Evolutionary conservation across 2,329 filamentous ascomycete genomes (phyloP).

Genomic region (Neurospora sp.): DNA sequence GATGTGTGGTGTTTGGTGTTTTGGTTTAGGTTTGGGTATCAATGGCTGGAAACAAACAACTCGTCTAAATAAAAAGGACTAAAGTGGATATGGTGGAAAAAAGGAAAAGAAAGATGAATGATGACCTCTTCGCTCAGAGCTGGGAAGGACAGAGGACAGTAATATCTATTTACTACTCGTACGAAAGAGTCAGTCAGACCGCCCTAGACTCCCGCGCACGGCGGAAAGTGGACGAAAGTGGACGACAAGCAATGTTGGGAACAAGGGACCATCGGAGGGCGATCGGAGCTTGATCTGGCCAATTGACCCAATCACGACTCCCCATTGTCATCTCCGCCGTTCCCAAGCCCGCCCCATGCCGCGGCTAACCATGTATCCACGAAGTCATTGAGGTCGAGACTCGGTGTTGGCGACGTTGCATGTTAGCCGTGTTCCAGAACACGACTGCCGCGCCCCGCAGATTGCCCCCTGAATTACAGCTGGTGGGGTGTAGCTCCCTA

Average conservation of each 20-base stretch:
- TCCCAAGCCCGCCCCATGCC: background rate
- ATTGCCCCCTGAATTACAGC: background rate
- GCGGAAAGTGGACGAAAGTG: background rate
- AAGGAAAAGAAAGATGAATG: constrained; percentile 2
- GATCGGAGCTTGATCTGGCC: background rate
- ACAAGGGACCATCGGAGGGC: background rate
- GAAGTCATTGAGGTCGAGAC: background rate
- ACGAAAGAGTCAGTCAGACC: background rate
- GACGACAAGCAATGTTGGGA: background rate
- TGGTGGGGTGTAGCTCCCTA: background rate
- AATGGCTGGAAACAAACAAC: constrained; percentile 1
- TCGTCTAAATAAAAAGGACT: background rate
- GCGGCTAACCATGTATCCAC: background rate
- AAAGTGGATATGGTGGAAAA: constrained; percentile 3
- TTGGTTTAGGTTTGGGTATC: background rate
- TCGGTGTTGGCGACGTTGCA: background rate
- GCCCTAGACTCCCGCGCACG: background rate
- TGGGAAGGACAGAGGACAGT: background rate
- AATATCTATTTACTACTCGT: background rate
- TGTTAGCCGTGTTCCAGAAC: background rate
- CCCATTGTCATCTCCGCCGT: background rate
- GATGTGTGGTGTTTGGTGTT: background rate
- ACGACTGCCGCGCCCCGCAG: background rate
- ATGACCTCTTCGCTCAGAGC: background rate
- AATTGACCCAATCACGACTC: background rate